Evolutionary conservation across 768 basidiomycete genomes (phyloP).

Genomic region (Phanerochaete carnosa): DNA sequence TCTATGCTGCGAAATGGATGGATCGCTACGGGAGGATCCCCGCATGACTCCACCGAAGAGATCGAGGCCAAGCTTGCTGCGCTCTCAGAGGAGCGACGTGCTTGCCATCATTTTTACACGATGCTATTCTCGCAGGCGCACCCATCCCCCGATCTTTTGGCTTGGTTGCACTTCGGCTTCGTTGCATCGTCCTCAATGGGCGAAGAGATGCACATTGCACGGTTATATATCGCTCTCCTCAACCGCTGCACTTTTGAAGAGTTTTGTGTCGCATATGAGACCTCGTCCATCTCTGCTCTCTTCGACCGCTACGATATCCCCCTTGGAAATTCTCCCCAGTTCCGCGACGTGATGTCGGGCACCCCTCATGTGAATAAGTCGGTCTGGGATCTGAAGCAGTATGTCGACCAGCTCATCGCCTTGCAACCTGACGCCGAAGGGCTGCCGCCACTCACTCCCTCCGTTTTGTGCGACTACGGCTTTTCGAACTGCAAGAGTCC

Average conservation of each 20-base stretch:
- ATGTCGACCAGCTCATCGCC: constrained; percentile 7
- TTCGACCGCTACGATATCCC: constrained; percentile 21
- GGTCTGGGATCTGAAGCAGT: constrained; percentile 38
- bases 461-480: constrained; percentile 31
- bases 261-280: constrained; percentile 27
- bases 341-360: constrained; percentile 25
- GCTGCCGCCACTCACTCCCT: constrained; percentile 4
- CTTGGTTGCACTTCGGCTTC: constrained; percentile 18
- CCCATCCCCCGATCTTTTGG: not conserved
- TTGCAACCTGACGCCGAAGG: too few species aligned
- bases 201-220: not conserved
- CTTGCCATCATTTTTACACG: not conserved
- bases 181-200: constrained; percentile 1
- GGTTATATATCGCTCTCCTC: constrained; percentile 24
- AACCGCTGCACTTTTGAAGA: constrained; percentile 33
- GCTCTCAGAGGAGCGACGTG: not conserved
- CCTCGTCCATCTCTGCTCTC: constrained; percentile 23
- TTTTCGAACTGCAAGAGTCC: constrained; percentile 31
- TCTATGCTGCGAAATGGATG: constrained; percentile 4
- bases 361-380: constrained; percentile 21
- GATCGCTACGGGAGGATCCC: constrained; percentile 3
- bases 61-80: not conserved
- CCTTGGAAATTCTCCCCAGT: not conserved
- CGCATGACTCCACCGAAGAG: not conserved
- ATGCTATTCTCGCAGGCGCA: not conserved